Base-by-base conservation (phyloP, 768 basidiomycete genomes). In the Trametes punicea region DNA sequence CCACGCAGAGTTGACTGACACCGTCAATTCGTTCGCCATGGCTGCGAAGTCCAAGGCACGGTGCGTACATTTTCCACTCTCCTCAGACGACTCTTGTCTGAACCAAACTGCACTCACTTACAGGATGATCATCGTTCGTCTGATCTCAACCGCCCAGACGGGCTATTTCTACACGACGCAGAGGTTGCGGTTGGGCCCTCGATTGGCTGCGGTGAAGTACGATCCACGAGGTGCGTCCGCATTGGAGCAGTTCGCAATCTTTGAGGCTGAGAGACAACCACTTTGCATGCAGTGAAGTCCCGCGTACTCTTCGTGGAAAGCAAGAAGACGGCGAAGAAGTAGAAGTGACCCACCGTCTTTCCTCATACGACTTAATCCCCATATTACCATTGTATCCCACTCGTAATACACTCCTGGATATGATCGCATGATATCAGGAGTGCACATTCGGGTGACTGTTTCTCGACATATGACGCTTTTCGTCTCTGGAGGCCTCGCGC, bases 81-180 rank as follows among this genome's bases (percentile, higher is more conserved):
- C 18, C 16, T 51, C 5, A 45, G 15, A 23, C 36, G 11, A 20
- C 21, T 26, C 34, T 36, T 36, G n/a, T n/a, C n/a, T n/a, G n/a
- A n/a, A 20, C 23, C n/a, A 18, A 7, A 4, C 49, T 38, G 21
- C 29, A 10, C 6, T 5, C 26, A 53, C 23, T 1, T 42, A 23
- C n/a, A 93, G 93, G 68, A 92, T 90, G 2, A 70, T 95, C 51
- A 85, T 96, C 52, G 85, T 95, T 49, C 88, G 91, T 45, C 79
- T 96, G 62, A 84, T 95, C 56, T 95, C 93, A 13, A 92, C 92
- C 0, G 93, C 93, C 0, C 87, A 91, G 71, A 95, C 93, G 1
- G 93, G 93, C 10, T 93, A 81, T 74, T 94, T 94, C 71, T 96
- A 95, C 73, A 91, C 90, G 20, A 88, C 88, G 2, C 81, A 85